These are phyloP conservation scores for Pythium brachiatum DNA, from an alignment of 352 stramenopile species.

Conservation along the genomic window DNA sequence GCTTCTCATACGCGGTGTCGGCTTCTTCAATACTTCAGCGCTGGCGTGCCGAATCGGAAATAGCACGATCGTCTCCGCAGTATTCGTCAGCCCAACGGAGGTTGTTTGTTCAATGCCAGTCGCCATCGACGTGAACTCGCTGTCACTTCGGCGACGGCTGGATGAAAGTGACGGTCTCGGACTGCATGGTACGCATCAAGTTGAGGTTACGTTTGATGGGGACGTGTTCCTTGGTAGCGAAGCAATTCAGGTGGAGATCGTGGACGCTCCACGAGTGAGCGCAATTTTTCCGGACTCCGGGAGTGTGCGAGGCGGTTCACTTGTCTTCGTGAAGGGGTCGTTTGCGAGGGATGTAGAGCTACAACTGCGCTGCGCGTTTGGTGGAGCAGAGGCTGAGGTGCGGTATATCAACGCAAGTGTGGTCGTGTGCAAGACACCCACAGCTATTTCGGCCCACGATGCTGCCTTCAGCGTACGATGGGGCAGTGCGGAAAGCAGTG, in stretches of 20 bases:
- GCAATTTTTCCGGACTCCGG: not conserved
- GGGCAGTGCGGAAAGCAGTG: not conserved
- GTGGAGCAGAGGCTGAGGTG: not conserved
- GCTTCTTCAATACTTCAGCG: slow-evolving; percentile 1
- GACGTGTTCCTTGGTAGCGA: not conserved
- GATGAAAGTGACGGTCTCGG: too few species aligned
- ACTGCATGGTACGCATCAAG: too few species aligned
- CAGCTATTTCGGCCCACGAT: not conserved
- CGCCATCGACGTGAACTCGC: not conserved
- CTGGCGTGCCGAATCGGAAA: slow-evolving; percentile 12
- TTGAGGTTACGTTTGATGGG: slow-evolving; percentile 17
- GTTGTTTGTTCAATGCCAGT: not conserved
- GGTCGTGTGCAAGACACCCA: not conserved
- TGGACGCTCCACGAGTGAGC: too few species aligned
- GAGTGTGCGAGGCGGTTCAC: not conserved
- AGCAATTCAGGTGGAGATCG: too few species aligned
- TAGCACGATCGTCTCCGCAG: not conserved
- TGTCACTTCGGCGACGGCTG: not conserved
- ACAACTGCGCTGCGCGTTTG: not conserved
- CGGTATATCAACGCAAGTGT: not conserved
- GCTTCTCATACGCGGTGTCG: slow-evolving; percentile 1
- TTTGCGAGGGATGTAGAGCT: not conserved
- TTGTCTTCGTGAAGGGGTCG: slow-evolving; percentile 1
- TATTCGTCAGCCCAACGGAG: slow-evolving; percentile 8
- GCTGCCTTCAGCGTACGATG: not conserved